Percentiles rank a stretch among this genome's conserved stretches.
Evolutionary conservation across 108 stramenopile genomes (phyloP).

Genomic region (Chaetoceros muelleri): DNA sequence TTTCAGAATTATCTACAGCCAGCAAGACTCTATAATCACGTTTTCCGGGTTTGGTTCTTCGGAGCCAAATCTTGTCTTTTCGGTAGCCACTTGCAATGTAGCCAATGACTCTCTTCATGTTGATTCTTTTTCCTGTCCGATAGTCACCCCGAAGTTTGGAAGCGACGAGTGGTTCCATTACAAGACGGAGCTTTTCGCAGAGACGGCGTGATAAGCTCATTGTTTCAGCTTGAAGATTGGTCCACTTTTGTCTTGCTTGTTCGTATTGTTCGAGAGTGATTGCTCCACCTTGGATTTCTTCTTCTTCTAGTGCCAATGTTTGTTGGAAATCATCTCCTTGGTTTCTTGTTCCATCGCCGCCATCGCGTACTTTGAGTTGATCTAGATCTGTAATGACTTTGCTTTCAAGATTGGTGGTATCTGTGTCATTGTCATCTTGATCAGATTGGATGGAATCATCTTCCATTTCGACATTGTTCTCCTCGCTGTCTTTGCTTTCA

Average conservation of each 20-base stretch:
- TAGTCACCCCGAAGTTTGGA: conserved; percentile 95
- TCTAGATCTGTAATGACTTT: neutral
- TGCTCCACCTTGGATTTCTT: conserved; percentile 23
- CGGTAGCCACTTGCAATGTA: conserved; percentile 98
- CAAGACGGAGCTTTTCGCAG: conserved; percentile 95
- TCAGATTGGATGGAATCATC: conserved; percentile 15
- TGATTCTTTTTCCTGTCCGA: conserved; percentile 95
- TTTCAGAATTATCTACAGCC: conserved; percentile 95
- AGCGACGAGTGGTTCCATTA: conserved; percentile 94
- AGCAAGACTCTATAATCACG: conserved; percentile 92
- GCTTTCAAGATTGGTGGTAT: neutral
- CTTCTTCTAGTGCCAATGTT: conserved; percentile 20
- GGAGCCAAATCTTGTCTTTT: conserved; percentile 99
- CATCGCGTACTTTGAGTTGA: neutral
- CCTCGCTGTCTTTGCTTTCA: conserved; percentile 22
- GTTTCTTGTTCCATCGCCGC: neutral
- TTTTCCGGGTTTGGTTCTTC: conserved; percentile 97
- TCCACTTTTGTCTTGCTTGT: conserved; percentile 53
- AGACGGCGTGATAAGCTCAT: conserved; percentile 67
- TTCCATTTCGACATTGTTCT: conserved; percentile 28
- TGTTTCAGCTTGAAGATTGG: conserved; percentile 66
- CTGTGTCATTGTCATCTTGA: conserved; percentile 9
- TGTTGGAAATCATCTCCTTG: neutral
- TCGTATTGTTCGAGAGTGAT: conserved; percentile 23
- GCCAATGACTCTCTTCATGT: conserved; percentile 97